Evolutionary conservation across 2,329 filamentous ascomycete genomes (phyloP).

Genomic region (Fusarium buharicum): DNA sequence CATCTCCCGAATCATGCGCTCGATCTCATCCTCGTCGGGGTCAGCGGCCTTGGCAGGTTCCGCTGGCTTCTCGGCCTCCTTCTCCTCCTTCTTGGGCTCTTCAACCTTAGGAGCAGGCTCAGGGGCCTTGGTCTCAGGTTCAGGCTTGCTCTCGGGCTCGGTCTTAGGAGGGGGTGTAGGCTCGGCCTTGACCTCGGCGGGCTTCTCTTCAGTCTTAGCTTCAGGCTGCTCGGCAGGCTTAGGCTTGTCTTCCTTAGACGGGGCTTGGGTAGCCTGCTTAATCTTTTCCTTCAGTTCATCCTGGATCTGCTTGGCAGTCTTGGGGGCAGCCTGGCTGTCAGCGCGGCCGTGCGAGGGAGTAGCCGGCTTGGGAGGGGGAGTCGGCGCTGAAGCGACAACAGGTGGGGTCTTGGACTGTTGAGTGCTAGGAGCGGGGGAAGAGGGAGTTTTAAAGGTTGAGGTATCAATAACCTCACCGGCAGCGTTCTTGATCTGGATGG

Average conservation of each 20-base stretch:
- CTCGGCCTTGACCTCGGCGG: constrained; percentile 26
- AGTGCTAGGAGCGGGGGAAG: constrained; percentile 65
- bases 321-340: constrained; percentile 74
- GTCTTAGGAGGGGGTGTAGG: constrained; percentile 26
- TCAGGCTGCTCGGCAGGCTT: constrained; percentile 36
- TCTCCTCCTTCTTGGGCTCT: constrained; percentile 41
- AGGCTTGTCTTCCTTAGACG: constrained; percentile 48
- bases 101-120: constrained; percentile 42
- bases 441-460: constrained; percentile 68
- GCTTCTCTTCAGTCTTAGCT: constrained; percentile 36
- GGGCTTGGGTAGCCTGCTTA: constrained; percentile 65
- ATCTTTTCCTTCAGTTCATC: constrained; percentile 86
- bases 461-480: constrained; percentile 80
- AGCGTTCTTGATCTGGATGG: constrained; percentile 85
- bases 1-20: constrained; percentile 71
- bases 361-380: constrained; percentile 80
- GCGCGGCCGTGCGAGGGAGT: constrained; percentile 75
- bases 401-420: constrained; percentile 72
- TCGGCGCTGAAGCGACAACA: constrained; percentile 78
- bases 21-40: constrained; percentile 65
- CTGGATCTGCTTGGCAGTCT: constrained; percentile 83
- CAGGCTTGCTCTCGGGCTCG: constrained; percentile 42
- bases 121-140: constrained; percentile 45
- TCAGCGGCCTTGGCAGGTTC: constrained; percentile 50
- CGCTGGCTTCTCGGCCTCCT: constrained; percentile 41